Evolutionary conservation across 768 basidiomycete species (phyloP).

Genomic region (Dacryopinax spathularia): DNA sequence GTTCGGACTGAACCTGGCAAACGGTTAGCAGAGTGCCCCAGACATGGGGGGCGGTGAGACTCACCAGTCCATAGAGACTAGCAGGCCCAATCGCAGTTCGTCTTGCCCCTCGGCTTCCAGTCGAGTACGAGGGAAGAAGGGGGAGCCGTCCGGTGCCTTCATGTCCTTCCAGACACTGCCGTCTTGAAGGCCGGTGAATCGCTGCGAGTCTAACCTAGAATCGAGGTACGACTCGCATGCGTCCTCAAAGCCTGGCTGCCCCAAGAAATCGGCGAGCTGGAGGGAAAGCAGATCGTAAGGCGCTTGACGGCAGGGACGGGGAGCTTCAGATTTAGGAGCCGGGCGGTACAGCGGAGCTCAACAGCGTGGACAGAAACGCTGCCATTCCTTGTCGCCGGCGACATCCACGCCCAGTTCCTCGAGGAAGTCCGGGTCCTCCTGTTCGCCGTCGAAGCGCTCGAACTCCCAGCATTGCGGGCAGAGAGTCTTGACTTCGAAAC

Average conservation of each 20-base stretch:
- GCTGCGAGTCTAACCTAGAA: conserved; percentile 2
- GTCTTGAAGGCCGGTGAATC: conserved; percentile 20
- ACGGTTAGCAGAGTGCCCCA: too few species aligned
- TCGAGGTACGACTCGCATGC: conserved; percentile 14
- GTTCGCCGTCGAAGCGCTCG: background rate
- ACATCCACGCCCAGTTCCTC: background rate
- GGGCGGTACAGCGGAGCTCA: background rate
- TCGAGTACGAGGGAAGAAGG: conserved; percentile 21
- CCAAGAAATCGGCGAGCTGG: background rate
- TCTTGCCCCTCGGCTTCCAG: conserved; percentile 21
- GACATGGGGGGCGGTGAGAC: too few species aligned
- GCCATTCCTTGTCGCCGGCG: background rate
- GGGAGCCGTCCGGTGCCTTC: conserved; percentile 15
- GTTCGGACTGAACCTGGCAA: conserved; percentile 4
- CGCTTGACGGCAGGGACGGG: background rate
- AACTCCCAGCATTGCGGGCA: background rate
- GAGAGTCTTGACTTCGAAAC: background rate
- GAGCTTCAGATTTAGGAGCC: background rate
- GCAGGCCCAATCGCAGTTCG: background rate
- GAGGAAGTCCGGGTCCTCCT: background rate
- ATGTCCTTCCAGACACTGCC: conserved; percentile 19
- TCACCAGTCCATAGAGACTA: background rate
- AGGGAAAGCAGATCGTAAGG: background rate
- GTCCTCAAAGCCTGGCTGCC: conserved; percentile 18
- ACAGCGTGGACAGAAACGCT: background rate